Conservation (phyloP, 2,329 filamentous ascomycete species). For the Fusarium domesticum region DNA sequence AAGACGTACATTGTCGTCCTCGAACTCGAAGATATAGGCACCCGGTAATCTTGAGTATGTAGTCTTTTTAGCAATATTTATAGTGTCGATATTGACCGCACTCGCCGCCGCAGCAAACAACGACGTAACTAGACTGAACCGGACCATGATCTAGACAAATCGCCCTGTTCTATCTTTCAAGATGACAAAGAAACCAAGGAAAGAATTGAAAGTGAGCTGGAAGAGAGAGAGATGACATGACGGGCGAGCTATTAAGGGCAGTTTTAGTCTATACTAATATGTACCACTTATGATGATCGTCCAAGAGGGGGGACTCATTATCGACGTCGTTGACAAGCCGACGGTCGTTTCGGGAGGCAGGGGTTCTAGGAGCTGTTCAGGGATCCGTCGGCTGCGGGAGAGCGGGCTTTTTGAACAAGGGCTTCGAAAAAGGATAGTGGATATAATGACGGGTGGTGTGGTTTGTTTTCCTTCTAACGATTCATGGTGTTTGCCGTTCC, state of each 20-base stretch:
- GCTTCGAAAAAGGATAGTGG: no score
- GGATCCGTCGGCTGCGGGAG: not conserved
- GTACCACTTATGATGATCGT: no score
- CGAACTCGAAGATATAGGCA: conserved; percentile 53
- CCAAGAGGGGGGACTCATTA: no score
- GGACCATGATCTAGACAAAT: conserved; percentile 33
- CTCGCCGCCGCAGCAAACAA: conserved; percentile 36
- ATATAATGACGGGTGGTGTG: no score
- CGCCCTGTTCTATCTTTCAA: not conserved
- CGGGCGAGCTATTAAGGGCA: no score
- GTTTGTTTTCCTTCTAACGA: no score
- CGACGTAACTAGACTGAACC: conserved; percentile 33
- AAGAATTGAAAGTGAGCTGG: no score
- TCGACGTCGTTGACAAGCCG: not conserved
- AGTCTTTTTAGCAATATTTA: conserved; percentile 16
- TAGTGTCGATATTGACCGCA: conserved; percentile 27
- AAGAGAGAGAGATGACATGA: no score
- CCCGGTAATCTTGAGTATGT: conserved; percentile 38
- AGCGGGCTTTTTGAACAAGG: not conserved
- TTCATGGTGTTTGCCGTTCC: no score
- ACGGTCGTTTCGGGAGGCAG: not conserved
- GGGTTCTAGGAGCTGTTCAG: not conserved
- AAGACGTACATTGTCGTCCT: conserved; percentile 47
- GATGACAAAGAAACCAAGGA: not conserved
- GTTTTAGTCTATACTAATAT: no score